Evolutionary conservation across 345 rosid genomes (phyloP).

Genomic region (Salix arbutifolia): DNA sequence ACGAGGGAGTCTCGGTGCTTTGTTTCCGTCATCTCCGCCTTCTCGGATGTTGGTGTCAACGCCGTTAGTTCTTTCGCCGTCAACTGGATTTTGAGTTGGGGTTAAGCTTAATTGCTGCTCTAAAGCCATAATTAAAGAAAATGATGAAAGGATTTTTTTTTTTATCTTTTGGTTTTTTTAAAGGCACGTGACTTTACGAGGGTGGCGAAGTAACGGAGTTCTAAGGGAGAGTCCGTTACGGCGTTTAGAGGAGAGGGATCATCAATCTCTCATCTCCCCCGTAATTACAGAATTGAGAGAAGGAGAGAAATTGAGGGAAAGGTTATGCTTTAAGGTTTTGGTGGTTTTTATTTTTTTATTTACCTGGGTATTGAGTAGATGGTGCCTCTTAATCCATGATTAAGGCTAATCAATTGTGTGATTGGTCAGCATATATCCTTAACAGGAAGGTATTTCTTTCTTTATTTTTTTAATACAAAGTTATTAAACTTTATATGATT

Average conservation of each 20-base stretch:
- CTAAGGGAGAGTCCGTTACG: slow-evolving; percentile 43
- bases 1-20: slow-evolving; percentile 80
- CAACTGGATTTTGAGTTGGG: slow-evolving; percentile 9
- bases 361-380: slow-evolving; percentile 17
- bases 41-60: slow-evolving; percentile 36
- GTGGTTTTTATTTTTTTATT: background rate
- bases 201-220: slow-evolving; percentile 44
- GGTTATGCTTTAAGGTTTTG: slow-evolving; percentile 4
- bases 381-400: slow-evolving; percentile 31
- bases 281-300: background rate
- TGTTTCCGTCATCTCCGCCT: slow-evolving; percentile 55
- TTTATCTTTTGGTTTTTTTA: background rate
- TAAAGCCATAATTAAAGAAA: slow-evolving; percentile 16
- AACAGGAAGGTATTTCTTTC: slow-evolving; percentile 5
- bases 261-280: background rate
- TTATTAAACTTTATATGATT: no score
- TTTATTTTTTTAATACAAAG: background rate
- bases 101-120: slow-evolving; percentile 15
- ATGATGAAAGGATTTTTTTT: background rate
- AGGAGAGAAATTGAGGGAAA: slow-evolving; percentile 12
- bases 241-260: slow-evolving; percentile 28
- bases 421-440: slow-evolving; percentile 11
- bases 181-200: slow-evolving; percentile 41
- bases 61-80: slow-evolving; percentile 43
- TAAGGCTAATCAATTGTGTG: slow-evolving; percentile 3